Evolutionary conservation across 139 green algal genomes (phyloP).

Genomic region (Volvox africanus): DNA sequence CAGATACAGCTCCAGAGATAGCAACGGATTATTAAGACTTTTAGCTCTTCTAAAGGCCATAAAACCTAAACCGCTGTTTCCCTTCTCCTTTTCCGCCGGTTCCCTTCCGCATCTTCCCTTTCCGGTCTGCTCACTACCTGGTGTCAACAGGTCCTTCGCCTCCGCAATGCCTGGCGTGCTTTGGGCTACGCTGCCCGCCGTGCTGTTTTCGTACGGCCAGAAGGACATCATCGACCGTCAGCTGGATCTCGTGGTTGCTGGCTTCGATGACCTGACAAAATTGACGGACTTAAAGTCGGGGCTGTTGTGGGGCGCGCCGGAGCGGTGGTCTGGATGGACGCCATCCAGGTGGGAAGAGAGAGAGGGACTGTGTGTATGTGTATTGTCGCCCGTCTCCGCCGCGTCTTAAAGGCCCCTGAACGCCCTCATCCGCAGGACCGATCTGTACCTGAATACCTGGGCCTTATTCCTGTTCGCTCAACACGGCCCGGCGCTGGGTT

Average conservation of each 20-base stretch:
- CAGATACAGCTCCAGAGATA: no score
- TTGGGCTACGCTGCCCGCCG: background rate
- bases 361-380: no score
- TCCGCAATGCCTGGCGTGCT: background rate
- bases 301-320: constrained; percentile 34
- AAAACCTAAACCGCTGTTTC: no score
- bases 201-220: constrained; percentile 22
- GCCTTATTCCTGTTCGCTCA: constrained; percentile 50
- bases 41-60: no score
- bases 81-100: no score
- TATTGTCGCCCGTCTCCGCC: no score
- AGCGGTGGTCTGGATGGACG: background rate
- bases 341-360: background rate
- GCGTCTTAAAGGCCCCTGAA: no score
- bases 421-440: constrained; percentile 13
- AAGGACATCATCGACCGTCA: background rate
- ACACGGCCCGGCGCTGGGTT: constrained; percentile 39
- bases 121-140: background rate
- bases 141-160: background rate
- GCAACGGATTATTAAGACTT: no score
- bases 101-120: background rate
- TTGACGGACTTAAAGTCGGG: constrained; percentile 34
- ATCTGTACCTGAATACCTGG: constrained; percentile 60
- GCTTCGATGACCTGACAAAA: background rate
- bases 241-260: background rate